Base-by-base conservation (phyloP, 805 yeast genomes). In the Ogataea neopini region DNA sequence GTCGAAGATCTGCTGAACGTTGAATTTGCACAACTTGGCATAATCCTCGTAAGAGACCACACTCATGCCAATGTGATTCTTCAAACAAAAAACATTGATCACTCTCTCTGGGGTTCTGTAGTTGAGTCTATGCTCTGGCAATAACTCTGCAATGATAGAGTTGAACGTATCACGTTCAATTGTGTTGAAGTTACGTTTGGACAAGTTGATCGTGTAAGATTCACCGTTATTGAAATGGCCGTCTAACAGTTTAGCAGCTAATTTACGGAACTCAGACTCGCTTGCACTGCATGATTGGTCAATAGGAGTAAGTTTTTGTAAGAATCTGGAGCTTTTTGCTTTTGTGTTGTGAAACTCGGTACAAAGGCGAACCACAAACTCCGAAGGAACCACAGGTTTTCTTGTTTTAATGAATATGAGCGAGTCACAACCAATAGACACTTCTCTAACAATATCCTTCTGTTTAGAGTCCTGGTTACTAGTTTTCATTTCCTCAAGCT, bases 11-110 rank as follows among this genome's bases (percentile, higher is more conserved):
- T 86, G 95, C 61, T 88, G 92, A 35, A 94, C 67, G 62, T 94
- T 94, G 67, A 77, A 89, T 60, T 83, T 83, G 57, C 80, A 82
- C 50, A 77, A 75, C 53, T 73, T 68, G 18, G 78, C 81, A 58
- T 80, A 88, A 47, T 79, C 78, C 2, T 41, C 33, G 17, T 58
- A 60, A 46, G 79, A 77, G 1, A 88, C 89, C 5, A 90, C 92
- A 54, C 94, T 75, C 79, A 88, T 82, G 6, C 99, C 99, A 28
- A 94, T 77, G 51, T 87, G 86, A 52, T 81, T 86, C 70, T 91
- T 92, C 69, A 84, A 92, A 62, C 97, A 87, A 64, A 89, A 96
- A 2, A 94, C 86, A 44, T 92, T 62, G 40, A 94, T 79, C 56
- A 94, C 70, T 60, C 84, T 83, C 51, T 91, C 96, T 59, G 80